Percentiles rank a stretch among this genome's conserved stretches.
Evolutionary conservation across 2,329 filamentous ascomycete species (phyloP).

Genomic region (Colletotrichum agaves): DNA sequence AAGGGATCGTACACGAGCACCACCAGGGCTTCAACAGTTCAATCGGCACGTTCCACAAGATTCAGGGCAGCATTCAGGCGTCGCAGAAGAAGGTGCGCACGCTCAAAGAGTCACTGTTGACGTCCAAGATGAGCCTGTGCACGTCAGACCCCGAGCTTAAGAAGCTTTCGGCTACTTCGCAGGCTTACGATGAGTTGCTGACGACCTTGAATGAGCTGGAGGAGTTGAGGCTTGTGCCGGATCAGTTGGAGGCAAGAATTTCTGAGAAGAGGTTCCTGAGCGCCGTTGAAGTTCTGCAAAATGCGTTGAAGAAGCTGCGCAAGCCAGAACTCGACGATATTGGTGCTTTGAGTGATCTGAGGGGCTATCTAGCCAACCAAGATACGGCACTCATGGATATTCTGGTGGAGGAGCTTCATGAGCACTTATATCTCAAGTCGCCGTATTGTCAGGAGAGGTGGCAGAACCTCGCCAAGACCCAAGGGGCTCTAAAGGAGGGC

Average conservation of each 20-base stretch:
- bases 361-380: constrained; percentile 91
- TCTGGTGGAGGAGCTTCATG: constrained; percentile 94
- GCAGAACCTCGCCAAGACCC: constrained; percentile 81
- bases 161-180: constrained; percentile 86
- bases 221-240: constrained; percentile 87
- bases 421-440: constrained; percentile 96
- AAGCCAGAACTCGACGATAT: constrained; percentile 93
- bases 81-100: constrained; percentile 87
- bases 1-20: constrained; percentile 96
- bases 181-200: constrained; percentile 90
- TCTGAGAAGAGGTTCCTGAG: constrained; percentile 95
- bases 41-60: constrained; percentile 98
- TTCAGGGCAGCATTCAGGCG: constrained; percentile 89
- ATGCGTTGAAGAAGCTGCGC: constrained; percentile 83
- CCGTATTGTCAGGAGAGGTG: constrained; percentile 97
- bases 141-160: constrained; percentile 91
- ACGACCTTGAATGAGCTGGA: constrained; percentile 87
- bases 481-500: constrained; percentile 63
- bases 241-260: constrained; percentile 92
- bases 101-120: constrained; percentile 84
- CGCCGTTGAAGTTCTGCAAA: constrained; percentile 91
- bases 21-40: constrained; percentile 99
- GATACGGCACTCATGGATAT: constrained; percentile 94
- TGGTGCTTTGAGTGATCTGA: constrained; percentile 85
- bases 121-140: constrained; percentile 83